Conservation (phyloP, 345 rosid genomes). For the Pugionium dolabratum region DNA sequence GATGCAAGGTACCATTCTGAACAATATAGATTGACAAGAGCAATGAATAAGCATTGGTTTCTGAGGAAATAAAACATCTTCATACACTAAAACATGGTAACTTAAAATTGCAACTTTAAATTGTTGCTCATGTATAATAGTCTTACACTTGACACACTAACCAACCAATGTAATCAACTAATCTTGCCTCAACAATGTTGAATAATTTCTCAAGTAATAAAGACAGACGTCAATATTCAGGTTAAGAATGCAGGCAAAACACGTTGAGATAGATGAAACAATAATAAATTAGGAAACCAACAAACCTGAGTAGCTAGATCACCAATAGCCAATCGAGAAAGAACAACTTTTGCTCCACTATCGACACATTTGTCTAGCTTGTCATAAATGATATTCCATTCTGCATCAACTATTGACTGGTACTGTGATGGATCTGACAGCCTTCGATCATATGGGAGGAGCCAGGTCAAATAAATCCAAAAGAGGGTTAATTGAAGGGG, state of each 20-base stretch:
- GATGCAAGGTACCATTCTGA: constrained; percentile 1
- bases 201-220: not conserved
- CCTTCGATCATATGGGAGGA: constrained; percentile 47
- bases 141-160: constrained; percentile 13
- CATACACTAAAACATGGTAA: constrained; percentile 11
- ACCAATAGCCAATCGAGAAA: constrained; percentile 96
- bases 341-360: constrained; percentile 95
- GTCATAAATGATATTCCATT: constrained; percentile 99
- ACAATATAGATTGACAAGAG: constrained; percentile 16
- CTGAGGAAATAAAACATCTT: constrained; percentile 12
- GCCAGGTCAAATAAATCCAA: constrained; percentile 25
- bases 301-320: constrained; percentile 96
- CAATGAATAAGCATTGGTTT: constrained; percentile 3
- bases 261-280: not conserved
- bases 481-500: not conserved
- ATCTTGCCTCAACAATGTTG: constrained; percentile 7
- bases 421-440: constrained; percentile 94
- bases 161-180: constrained; percentile 20
- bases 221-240: constrained; percentile 15
- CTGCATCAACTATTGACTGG: constrained; percentile 99
- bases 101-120: constrained; percentile 9
- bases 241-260: constrained; percentile 4
- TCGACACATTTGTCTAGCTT: constrained; percentile 93
- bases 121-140: constrained; percentile 14
- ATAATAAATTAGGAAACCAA: constrained; percentile 6